A percentile compares a stretch with the other conserved stretches of the same genome.
Evolutionary conservation across 1,284 basidiomycete genomes (phyloP).

Genomic region (Fomitopsis palustris): DNA sequence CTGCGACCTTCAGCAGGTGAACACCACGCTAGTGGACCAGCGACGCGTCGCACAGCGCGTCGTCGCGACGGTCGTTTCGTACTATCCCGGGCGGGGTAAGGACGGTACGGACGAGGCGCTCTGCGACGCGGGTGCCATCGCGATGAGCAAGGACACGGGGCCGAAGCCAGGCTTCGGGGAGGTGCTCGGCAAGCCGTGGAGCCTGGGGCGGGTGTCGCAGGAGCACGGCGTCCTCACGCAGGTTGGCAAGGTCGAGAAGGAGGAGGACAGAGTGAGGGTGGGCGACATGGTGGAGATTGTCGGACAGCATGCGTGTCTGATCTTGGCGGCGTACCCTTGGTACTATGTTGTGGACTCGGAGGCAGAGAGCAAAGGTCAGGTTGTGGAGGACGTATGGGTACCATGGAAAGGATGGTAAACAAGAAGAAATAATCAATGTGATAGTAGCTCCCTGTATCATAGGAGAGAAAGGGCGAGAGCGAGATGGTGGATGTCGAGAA

Average conservation of each 20-base stretch:
- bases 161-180: conserved; percentile 70
- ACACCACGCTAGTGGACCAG: conserved; percentile 62
- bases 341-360: conserved; percentile 76
- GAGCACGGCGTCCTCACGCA: conserved; percentile 76
- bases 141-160: conserved; percentile 83
- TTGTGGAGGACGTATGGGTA: conserved; percentile 83
- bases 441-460: background rate
- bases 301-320: conserved; percentile 79
- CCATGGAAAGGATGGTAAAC: conserved; percentile 86
- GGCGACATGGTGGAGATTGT: conserved; percentile 67
- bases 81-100: conserved; percentile 66
- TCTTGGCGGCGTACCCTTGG: conserved; percentile 75
- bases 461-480: background rate
- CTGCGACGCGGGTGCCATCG: conserved; percentile 81
- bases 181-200: conserved; percentile 69
- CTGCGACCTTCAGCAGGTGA: conserved; percentile 80
- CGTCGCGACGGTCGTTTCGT: conserved; percentile 70
- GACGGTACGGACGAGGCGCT: conserved; percentile 68
- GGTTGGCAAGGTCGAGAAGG: conserved; percentile 24
- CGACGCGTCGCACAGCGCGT: conserved; percentile 66
- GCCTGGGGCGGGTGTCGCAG: conserved; percentile 69
- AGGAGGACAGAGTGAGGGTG: conserved; percentile 39
- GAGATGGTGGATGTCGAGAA: background rate
- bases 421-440: too few species aligned
- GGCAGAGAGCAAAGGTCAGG: conserved; percentile 38